Percentiles rank a stretch among this genome's conserved stretches.
These are phyloP conservation scores for Aspergillus jensenii DNA, from an alignment of 2,329 filamentous ascomycete species.

Conservation along the genomic window DNA sequence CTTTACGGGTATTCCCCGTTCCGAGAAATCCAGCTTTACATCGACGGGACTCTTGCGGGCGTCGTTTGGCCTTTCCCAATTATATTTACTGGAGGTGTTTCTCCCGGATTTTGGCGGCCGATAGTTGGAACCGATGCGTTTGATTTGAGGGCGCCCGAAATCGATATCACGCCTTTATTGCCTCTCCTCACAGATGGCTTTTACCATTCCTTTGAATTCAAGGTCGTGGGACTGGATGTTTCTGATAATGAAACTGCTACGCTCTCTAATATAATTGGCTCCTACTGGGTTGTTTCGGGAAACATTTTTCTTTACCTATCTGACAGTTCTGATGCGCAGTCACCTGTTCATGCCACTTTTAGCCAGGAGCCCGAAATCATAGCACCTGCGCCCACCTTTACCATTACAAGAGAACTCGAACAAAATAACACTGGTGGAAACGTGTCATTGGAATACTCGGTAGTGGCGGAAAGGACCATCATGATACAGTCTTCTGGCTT, in stretches of 20 bases:
- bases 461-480: constrained; percentile 57
- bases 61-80: constrained; percentile 80
- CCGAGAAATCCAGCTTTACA: constrained; percentile 73
- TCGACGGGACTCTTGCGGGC: constrained; percentile 71
- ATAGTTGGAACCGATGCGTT: constrained; percentile 77
- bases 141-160: constrained; percentile 75
- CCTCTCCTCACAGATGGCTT: constrained; percentile 66
- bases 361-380: constrained; percentile 28
- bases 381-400: constrained; percentile 48
- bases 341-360: not conserved
- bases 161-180: constrained; percentile 78
- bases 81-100: constrained; percentile 78
- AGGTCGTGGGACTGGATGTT: constrained; percentile 65
- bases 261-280: constrained; percentile 58
- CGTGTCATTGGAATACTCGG: constrained; percentile 59
- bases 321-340: constrained; percentile 41
- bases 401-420: constrained; percentile 39
- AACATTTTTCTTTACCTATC: constrained; percentile 76
- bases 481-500: constrained; percentile 51
- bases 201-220: constrained; percentile 66
- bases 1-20: constrained; percentile 71
- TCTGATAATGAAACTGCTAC: constrained; percentile 47
- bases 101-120: constrained; percentile 74
- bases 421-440: constrained; percentile 53
- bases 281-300: constrained; percentile 73